These are phyloP conservation scores for Knoxia roxburghii DNA, from an alignment of 257 asterid genomes.

Conservation along the genomic window DNA sequence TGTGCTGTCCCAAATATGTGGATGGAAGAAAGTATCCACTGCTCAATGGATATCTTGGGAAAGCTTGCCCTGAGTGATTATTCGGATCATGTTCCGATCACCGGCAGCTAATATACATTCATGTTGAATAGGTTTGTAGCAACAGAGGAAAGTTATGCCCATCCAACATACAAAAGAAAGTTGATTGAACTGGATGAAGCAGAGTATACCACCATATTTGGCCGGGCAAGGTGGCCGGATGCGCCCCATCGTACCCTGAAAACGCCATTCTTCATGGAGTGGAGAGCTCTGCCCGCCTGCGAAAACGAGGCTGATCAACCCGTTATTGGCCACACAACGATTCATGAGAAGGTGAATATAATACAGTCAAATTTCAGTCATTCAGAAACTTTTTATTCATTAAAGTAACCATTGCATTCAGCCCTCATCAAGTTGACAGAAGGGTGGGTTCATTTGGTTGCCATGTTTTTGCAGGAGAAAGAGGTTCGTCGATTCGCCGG, in stretches of 20 bases:
- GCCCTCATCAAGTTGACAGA: no score
- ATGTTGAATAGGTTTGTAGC: constrained; percentile 51
- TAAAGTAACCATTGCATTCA: no score
- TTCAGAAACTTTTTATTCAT: no score
- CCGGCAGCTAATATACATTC: not conserved
- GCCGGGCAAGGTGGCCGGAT: constrained; percentile 91
- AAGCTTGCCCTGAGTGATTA: no score
- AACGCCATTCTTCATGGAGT: constrained; percentile 66
- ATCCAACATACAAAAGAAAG: constrained; percentile 69
- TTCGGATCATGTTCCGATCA: not conserved
- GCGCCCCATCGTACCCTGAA: constrained; percentile 80
- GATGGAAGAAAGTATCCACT: not conserved
- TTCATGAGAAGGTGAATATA: constrained; percentile 57
- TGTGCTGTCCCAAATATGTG: not conserved
- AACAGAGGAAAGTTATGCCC: constrained; percentile 83
- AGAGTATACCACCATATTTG: constrained; percentile 70
- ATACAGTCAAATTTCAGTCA: not conserved
- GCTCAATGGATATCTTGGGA: not conserved
- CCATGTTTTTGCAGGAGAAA: constrained; percentile 43
- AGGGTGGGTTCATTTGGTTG: constrained; percentile 2
- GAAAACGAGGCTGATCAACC: constrained; percentile 73
- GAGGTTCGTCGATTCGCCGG: constrained; percentile 74
- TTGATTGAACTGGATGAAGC: constrained; percentile 58
- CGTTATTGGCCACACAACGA: constrained; percentile 59
- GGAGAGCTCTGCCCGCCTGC: constrained; percentile 55